Percentiles rank a stretch among this genome's conserved stretches.
Evolutionary conservation across 495 filamentous ascomycete species (phyloP).

Genomic region (Trichoderma erinaceum): DNA sequence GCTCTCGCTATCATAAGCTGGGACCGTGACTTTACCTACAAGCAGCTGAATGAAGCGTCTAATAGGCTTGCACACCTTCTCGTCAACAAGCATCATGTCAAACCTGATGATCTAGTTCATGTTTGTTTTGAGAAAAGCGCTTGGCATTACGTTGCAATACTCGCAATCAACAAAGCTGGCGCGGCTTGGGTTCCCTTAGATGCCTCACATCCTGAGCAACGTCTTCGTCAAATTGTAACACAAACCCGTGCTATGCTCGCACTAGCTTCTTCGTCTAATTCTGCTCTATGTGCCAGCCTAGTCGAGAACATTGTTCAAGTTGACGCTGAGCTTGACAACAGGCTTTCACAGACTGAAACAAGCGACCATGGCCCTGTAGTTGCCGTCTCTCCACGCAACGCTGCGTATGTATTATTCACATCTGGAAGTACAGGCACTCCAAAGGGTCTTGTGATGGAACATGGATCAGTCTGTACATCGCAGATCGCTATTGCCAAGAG

Average conservation of each 20-base stretch:
- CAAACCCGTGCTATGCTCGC: slow-evolving; percentile 29
- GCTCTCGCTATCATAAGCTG: slow-evolving; percentile 32
- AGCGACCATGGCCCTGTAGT: not conserved
- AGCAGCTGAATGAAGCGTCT: slow-evolving; percentile 79
- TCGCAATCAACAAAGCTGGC: slow-evolving; percentile 40
- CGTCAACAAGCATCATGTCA: slow-evolving; percentile 56
- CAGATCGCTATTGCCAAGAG: slow-evolving; percentile 35
- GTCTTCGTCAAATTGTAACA: not conserved
- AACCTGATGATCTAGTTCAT: slow-evolving; percentile 75
- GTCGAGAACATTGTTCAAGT: slow-evolving; percentile 43
- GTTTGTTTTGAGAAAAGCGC: slow-evolving; percentile 53
- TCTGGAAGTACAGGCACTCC: slow-evolving; percentile 43
- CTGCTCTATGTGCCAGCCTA: slow-evolving; percentile 17
- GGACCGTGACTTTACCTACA: slow-evolving; percentile 74
- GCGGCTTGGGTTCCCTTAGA: slow-evolving; percentile 7
- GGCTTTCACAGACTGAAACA: not conserved
- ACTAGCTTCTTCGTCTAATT: slow-evolving; percentile 24
- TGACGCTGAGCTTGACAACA: slow-evolving; percentile 36
- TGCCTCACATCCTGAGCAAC: slow-evolving; percentile 2
- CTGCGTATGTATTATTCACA: slow-evolving; percentile 51
- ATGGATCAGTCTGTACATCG: slow-evolving; percentile 32
- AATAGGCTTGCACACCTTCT: slow-evolving; percentile 77
- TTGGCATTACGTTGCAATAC: slow-evolving; percentile 26
- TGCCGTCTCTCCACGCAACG: not conserved
- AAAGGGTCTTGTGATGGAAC: slow-evolving; percentile 40